Evolutionary conservation across 257 asterid species (phyloP).

Genomic region (Haberlea rhodopensis): DNA sequence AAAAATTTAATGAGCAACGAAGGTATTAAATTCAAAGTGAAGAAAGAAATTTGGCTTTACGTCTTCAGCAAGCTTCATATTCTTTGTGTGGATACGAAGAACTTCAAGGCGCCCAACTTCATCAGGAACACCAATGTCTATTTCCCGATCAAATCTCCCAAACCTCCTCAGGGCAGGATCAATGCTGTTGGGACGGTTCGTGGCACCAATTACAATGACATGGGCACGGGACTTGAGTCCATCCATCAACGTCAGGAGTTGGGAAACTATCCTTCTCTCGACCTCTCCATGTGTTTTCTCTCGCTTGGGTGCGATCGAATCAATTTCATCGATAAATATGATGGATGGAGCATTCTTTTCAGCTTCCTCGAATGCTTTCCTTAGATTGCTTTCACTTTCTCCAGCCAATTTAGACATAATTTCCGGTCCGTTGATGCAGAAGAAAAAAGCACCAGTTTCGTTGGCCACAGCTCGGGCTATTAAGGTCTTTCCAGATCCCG

Average conservation of each 20-base stretch:
- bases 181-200: slow-evolving; percentile 60
- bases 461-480: slow-evolving; percentile 65
- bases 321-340: slow-evolving; percentile 55
- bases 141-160: slow-evolving; percentile 67
- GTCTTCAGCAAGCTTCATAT: slow-evolving; percentile 58
- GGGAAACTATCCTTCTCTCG: slow-evolving; percentile 63
- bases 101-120: slow-evolving; percentile 67
- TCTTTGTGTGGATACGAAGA: slow-evolving; percentile 60
- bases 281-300: slow-evolving; percentile 66
- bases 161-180: slow-evolving; percentile 62
- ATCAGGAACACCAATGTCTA: slow-evolving; percentile 65
- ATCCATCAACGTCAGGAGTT: slow-evolving; percentile 56
- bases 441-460: slow-evolving; percentile 64
- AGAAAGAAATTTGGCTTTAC: slow-evolving; percentile 30
- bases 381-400: slow-evolving; percentile 62
- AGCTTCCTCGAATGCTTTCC: slow-evolving; percentile 70
- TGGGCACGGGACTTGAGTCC: slow-evolving; percentile 57
- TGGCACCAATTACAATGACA: slow-evolving; percentile 59
- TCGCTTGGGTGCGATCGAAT: slow-evolving; percentile 65
- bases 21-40: neutral
- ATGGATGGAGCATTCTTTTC: slow-evolving; percentile 64
- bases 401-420: slow-evolving; percentile 67
- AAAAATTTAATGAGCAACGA: no score
- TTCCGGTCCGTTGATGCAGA: slow-evolving; percentile 58
- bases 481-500: slow-evolving; percentile 60